A percentile compares a stretch with the other conserved stretches of the same genome.
Evolutionary conservation across 352 stramenopile species (phyloP).

Genomic region (Plasmopara muralis): DNA sequence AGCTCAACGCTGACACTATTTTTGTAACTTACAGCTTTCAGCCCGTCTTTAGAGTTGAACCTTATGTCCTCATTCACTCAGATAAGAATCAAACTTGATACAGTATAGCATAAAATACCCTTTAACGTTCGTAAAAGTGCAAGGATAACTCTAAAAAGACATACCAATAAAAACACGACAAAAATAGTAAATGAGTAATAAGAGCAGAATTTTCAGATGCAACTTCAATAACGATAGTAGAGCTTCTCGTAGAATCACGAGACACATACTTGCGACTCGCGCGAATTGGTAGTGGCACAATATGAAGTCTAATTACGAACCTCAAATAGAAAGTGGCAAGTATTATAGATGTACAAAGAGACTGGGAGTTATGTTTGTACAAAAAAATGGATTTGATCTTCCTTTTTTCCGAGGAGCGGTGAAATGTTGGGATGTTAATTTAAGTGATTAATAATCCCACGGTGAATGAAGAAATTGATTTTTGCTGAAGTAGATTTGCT

Average conservation of each 20-base stretch:
- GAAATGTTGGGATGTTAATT: neutral
- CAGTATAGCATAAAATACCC: constrained; percentile 71
- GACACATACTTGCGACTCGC: constrained; percentile 25
- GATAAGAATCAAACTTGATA: constrained; percentile 26
- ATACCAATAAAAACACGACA: neutral
- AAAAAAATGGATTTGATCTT: constrained; percentile 57
- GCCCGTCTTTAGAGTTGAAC: constrained; percentile 35
- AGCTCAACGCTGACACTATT: neutral
- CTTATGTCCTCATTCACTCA: constrained; percentile 3
- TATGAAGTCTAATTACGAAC: too few species aligned
- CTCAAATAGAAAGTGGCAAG: too few species aligned
- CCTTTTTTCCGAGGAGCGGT: constrained; percentile 36
- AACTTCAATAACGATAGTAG: neutral
- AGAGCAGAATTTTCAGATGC: neutral
- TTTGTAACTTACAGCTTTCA: constrained; percentile 26
- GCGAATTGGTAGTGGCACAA: constrained; percentile 39
- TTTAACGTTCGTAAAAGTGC: constrained; percentile 31
- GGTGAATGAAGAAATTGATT: constrained; percentile 22
- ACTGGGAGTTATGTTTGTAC: constrained; percentile 33
- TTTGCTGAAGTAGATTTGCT: constrained; percentile 43
- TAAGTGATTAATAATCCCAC: neutral
- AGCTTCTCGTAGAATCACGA: constrained; percentile 15
- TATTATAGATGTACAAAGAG: constrained; percentile 23
- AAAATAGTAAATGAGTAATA: neutral
- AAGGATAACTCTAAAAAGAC: neutral